Evolutionary conservation across 306 rosid genomes (phyloP).

Genomic region (Dryas alaskensis): DNA sequence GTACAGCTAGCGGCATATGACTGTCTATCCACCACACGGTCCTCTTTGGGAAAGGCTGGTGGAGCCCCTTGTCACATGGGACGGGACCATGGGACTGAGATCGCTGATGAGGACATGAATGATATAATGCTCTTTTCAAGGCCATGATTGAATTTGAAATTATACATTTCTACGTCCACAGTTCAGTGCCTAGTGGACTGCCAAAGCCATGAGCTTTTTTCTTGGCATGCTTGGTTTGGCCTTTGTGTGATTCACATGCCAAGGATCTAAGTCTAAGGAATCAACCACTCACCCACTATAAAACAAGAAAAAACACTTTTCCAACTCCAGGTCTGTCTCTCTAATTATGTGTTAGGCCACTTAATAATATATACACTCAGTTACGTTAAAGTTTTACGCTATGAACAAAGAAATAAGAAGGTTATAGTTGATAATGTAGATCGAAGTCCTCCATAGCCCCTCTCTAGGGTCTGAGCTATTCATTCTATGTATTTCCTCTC

Average conservation of each 20-base stretch:
- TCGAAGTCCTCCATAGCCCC: too few relatives aligned
- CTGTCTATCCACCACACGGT: constrained; percentile 42
- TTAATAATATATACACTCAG: too few relatives aligned
- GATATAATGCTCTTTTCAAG: constrained; percentile 24
- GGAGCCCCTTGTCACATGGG: constrained; percentile 67
- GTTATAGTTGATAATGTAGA: too few relatives aligned
- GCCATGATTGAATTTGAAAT: constrained; percentile 30
- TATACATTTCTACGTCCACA: background rate
- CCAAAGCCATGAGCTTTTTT: background rate
- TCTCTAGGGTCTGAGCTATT: background rate
- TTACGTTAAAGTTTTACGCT: too few relatives aligned
- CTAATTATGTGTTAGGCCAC: too few relatives aligned
- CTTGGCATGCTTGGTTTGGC: background rate
- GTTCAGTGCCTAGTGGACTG: background rate
- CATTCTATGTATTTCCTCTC: background rate
- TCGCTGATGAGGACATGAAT: constrained; percentile 3
- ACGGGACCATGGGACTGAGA: background rate
- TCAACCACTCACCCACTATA: too few relatives aligned
- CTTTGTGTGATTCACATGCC: too few relatives aligned
- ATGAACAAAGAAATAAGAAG: too few relatives aligned
- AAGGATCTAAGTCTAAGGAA: too few relatives aligned
- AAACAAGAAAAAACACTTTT: too few relatives aligned
- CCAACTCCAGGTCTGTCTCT: too few relatives aligned
- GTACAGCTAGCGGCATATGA: constrained; percentile 50
- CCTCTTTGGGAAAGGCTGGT: constrained; percentile 29